A percentile compares a stretch with the other conserved stretches of the same genome.
phyloP scores from a whole-genome alignment of 257 asterid species.

The Forsythia suspensa region DNA sequence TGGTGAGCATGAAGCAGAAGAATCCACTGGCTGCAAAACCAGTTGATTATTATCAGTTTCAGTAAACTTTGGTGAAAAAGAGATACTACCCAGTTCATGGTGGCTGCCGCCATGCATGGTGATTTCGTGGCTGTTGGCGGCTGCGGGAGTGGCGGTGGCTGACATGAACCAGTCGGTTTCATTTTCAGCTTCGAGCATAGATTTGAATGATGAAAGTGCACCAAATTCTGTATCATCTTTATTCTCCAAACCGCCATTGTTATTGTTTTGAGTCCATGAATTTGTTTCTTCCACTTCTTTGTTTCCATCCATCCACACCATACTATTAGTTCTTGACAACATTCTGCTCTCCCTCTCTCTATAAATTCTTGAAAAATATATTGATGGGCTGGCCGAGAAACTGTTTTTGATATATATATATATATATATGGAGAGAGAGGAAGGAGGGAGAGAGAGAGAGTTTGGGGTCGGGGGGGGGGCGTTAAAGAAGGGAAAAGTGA shows the following conservation, averaged over 20 bases:
- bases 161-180: constrained; percentile 60
- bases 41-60: constrained; percentile 45
- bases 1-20: constrained; percentile 86
- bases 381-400: background rate
- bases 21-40: constrained; percentile 54
- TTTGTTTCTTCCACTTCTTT: constrained; percentile 27
- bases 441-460: background rate
- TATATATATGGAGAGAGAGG: background rate
- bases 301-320: constrained; percentile 73
- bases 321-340: constrained; percentile 65
- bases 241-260: constrained; percentile 22
- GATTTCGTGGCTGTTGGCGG: constrained; percentile 9
- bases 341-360: constrained; percentile 22
- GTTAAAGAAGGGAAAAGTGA: constrained; percentile 33
- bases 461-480: background rate
- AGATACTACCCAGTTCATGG: constrained; percentile 25
- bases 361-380: background rate
- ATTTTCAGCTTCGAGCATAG: constrained; percentile 71
- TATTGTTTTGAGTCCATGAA: constrained; percentile 52
- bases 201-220: constrained; percentile 58
- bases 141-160: constrained; percentile 12
- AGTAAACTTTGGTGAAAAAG: constrained; percentile 51
- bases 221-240: constrained; percentile 58
- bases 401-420: background rate
- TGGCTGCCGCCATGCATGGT: constrained; percentile 39